Conservation (phyloP, 2,329 filamentous ascomycete genomes). For the Colletotrichum tofieldiae region DNA sequence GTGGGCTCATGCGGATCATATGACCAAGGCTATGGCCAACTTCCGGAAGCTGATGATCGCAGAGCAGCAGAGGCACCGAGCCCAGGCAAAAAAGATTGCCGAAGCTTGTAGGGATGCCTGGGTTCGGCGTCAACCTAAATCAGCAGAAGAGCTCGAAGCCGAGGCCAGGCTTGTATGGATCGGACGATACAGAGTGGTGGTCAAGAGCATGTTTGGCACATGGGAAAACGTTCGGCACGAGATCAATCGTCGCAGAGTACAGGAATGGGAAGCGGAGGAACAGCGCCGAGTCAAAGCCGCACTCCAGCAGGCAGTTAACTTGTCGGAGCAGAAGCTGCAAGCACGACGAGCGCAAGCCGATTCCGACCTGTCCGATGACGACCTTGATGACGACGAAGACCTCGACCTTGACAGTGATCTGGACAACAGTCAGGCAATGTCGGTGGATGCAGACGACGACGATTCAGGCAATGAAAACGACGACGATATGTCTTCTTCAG, state of each 20-base stretch:
- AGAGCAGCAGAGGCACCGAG: slow-evolving; percentile 84
- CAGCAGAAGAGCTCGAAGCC: slow-evolving; percentile 83
- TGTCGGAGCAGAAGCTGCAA: slow-evolving; percentile 78
- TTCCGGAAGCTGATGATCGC: slow-evolving; percentile 85
- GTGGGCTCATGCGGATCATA: slow-evolving; percentile 90
- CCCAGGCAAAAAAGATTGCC: slow-evolving; percentile 84
- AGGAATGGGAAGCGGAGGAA: slow-evolving; percentile 77
- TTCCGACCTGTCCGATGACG: slow-evolving; percentile 65
- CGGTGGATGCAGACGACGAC: slow-evolving; percentile 57
- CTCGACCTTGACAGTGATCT: slow-evolving; percentile 53
- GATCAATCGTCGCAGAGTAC: slow-evolving; percentile 72
- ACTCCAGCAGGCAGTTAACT: slow-evolving; percentile 80
- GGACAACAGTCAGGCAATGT: slow-evolving; percentile 58
- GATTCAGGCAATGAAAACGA: slow-evolving; percentile 59
- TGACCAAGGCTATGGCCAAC: slow-evolving; percentile 83
- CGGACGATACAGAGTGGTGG: slow-evolving; percentile 79
- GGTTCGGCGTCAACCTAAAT: slow-evolving; percentile 81
- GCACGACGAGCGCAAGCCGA: slow-evolving; percentile 70
- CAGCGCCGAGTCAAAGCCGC: slow-evolving; percentile 77
- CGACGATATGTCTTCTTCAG: slow-evolving; percentile 72
- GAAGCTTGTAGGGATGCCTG: slow-evolving; percentile 84
- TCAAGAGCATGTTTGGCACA: slow-evolving; percentile 69
- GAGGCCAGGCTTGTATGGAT: slow-evolving; percentile 81
- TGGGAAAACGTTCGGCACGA: slow-evolving; percentile 77
- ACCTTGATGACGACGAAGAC: slow-evolving; percentile 63